Evolutionary conservation across 345 rosid genomes (phyloP).

Genomic region (Eucalyptus leucophloia): DNA sequence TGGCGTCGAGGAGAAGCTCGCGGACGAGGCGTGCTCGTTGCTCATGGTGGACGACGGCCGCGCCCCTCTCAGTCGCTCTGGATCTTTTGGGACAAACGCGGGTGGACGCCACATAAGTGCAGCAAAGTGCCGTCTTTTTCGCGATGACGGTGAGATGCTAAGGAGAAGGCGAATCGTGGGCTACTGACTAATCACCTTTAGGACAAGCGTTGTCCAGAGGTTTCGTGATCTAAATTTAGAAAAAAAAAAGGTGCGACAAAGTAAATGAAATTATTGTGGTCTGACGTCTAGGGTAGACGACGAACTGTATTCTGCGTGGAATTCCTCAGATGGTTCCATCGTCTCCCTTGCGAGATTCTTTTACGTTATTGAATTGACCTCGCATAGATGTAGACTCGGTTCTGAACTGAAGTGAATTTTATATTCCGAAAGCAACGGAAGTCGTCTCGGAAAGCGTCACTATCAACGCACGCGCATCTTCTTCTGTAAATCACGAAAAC

Average conservation of each 20-base stretch:
- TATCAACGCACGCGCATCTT: background rate
- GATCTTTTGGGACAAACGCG: background rate
- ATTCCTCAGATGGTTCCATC: background rate
- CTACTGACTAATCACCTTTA: background rate
- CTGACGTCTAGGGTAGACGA: background rate
- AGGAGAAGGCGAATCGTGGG: background rate
- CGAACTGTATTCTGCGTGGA: background rate
- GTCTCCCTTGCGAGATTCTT: background rate
- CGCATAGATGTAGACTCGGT: background rate
- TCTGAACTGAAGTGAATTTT: background rate
- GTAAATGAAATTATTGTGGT: background rate
- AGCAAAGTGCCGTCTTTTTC: background rate
- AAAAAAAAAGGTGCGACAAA: background rate
- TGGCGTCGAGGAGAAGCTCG: background rate
- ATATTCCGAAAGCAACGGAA: background rate
- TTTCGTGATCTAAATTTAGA: background rate
- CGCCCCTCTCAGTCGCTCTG: background rate
- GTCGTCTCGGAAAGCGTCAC: background rate
- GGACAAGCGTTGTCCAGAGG: background rate
- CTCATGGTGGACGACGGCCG: background rate
- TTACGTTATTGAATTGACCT: background rate
- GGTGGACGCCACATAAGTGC: background rate
- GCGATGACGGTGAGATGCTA: background rate
- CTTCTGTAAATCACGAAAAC: background rate
- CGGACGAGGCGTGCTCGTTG: background rate